Conservation (phyloP, 768 basidiomycete genomes). For the Neoboletus subvelutipes region DNA sequence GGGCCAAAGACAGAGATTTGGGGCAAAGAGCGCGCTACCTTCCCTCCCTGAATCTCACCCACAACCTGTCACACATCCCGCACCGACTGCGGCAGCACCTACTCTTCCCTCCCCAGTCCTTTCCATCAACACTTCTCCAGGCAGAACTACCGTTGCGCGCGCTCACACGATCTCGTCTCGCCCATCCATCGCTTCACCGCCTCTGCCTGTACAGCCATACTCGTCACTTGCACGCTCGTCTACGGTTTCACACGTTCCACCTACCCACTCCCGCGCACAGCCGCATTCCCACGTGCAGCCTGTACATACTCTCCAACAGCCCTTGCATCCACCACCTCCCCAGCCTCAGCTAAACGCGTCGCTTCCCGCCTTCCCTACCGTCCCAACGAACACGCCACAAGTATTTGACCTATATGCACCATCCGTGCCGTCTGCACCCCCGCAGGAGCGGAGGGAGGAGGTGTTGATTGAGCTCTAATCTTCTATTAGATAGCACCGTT, state of each 20-base stretch:
- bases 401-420: constrained; percentile 49
- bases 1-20: constrained; percentile 19
- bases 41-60: constrained; percentile 11
- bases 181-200: constrained; percentile 16
- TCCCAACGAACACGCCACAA: constrained; percentile 59
- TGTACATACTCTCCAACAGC: constrained; percentile 5
- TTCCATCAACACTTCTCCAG: constrained; percentile 13
- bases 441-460: constrained; percentile 65
- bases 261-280: constrained; percentile 6
- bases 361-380: constrained; percentile 64
- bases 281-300: constrained; percentile 6
- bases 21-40: not conserved
- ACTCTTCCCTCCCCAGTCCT: constrained; percentile 20
- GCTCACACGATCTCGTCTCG: constrained; percentile 30
- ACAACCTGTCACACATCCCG: constrained; percentile 20
- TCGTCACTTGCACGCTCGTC: constrained; percentile 25
- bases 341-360: constrained; percentile 23
- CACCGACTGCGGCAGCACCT: constrained; percentile 14
- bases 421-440: constrained; percentile 44
- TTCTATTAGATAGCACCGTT: not conserved
- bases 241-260: constrained; percentile 21
- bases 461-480: constrained; percentile 44
- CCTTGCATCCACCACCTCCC: constrained; percentile 9
- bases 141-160: constrained; percentile 22
- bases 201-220: constrained; percentile 10